Conservation (phyloP, 2,329 filamentous ascomycete genomes). For the Alternaria brassicae region DNA sequence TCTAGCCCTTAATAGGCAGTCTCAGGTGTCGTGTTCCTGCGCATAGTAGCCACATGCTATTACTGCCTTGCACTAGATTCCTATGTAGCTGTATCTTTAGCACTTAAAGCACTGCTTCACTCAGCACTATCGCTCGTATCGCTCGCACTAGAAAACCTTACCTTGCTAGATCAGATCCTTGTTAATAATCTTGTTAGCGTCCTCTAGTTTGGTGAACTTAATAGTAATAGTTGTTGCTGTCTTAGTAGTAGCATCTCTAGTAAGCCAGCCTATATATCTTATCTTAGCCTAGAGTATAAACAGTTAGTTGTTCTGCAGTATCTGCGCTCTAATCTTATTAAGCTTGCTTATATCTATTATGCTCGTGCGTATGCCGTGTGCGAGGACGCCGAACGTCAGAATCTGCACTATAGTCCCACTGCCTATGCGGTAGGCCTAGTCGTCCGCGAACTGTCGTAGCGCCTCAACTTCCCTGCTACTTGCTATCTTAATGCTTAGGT, state of each 20-base stretch:
- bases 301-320: slow-evolving; percentile 20
- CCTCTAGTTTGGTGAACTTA: slow-evolving; percentile 24
- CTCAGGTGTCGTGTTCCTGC: slow-evolving; percentile 1
- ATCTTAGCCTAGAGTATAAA: slow-evolving; percentile 16
- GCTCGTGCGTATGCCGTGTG: slow-evolving; percentile 20
- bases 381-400: slow-evolving; percentile 6
- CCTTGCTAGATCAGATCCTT: slow-evolving; percentile 24
- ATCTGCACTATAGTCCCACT: not conserved
- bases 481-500: slow-evolving; percentile 24
- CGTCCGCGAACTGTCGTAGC: not conserved
- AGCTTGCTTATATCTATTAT: slow-evolving; percentile 23
- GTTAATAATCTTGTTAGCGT: slow-evolving; percentile 29
- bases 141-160: slow-evolving; percentile 20
- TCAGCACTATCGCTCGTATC: slow-evolving; percentile 7
- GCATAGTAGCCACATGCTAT: slow-evolving; percentile 10
- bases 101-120: slow-evolving; percentile 21
- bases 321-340: slow-evolving; percentile 20
- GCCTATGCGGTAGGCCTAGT: slow-evolving; percentile 20
- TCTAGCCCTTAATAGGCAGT: slow-evolving; percentile 12
- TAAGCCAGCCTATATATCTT: slow-evolving; percentile 22
- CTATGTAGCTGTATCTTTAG: slow-evolving; percentile 28
- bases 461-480: slow-evolving; percentile 1
- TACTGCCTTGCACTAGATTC: slow-evolving; percentile 29
- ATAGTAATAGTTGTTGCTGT: slow-evolving; percentile 17
- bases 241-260: slow-evolving; percentile 14